These are phyloP conservation scores for Crepidotus variabilis DNA, from an alignment of 768 basidiomycete species.

Conservation along the genomic window DNA sequence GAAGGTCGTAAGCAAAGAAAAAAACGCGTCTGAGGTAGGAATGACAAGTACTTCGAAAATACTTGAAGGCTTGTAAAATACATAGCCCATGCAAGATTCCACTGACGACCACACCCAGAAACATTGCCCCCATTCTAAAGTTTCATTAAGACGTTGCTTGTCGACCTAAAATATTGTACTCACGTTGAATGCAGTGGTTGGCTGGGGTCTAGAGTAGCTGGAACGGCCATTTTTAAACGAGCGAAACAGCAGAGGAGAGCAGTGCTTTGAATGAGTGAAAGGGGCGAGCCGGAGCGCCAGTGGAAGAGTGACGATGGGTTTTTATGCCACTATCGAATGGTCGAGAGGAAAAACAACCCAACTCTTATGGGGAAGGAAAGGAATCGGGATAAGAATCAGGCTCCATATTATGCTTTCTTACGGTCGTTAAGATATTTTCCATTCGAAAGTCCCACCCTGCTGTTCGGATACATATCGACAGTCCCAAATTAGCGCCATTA, in stretches of 20 bases:
- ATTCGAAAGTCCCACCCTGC: background rate
- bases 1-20: background rate
- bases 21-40: background rate
- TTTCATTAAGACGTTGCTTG: background rate
- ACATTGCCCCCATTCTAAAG: slow-evolving; percentile 39
- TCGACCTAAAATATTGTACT: slow-evolving; percentile 2
- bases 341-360: background rate
- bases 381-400: background rate
- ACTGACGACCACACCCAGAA: slow-evolving; percentile 36
- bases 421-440: slow-evolving; percentile 5
- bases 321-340: background rate
- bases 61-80: slow-evolving; percentile 44
- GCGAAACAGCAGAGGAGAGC: slow-evolving; percentile 7
- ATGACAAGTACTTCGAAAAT: slow-evolving; percentile 33
- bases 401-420: background rate
- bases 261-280: background rate
- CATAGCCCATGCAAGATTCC: slow-evolving; percentile 40
- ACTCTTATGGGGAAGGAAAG: background rate
- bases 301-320: background rate
- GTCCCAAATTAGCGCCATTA: background rate
- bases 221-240: slow-evolving; percentile 11
- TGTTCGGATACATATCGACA: background rate
- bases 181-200: slow-evolving; percentile 31
- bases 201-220: slow-evolving; percentile 24
- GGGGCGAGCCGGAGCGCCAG: slow-evolving; percentile 2